phyloP scores from a whole-genome alignment of 2,329 filamentous ascomycete species.

The Pseudopyrenochaeta lycopersici region DNA sequence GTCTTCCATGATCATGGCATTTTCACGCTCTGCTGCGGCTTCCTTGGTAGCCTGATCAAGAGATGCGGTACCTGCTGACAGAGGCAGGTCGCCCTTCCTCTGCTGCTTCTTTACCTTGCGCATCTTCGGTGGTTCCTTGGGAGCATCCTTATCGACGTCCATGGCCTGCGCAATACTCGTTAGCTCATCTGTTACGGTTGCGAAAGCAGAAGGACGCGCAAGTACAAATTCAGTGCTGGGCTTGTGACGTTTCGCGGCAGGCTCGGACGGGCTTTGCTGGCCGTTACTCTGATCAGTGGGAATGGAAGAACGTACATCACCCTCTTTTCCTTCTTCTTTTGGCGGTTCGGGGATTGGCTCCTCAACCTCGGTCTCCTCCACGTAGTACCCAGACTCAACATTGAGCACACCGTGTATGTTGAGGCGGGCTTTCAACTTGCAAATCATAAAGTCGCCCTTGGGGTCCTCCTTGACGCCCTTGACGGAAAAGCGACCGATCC shows the following conservation, averaged over 20 bases:
- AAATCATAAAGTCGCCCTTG: conserved; percentile 99
- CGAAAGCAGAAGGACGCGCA: conserved; percentile 38
- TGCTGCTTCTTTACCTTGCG: conserved; percentile 99
- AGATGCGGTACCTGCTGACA: conserved; percentile 82
- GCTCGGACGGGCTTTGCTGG: conserved; percentile 29
- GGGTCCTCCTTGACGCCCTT: conserved; percentile 95
- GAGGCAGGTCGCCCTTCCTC: conserved; percentile 92
- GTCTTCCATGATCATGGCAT: conserved; percentile 94
- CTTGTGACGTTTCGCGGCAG: conserved; percentile 45
- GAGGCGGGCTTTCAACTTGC: conserved; percentile 97
- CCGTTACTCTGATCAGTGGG: conserved; percentile 31
- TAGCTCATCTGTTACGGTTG: conserved; percentile 33
- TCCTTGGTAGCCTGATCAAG: conserved; percentile 76
- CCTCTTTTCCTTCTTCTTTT: conserved; percentile 67
- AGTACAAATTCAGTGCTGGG: conserved; percentile 30
- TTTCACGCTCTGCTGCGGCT: conserved; percentile 80
- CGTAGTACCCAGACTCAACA: conserved; percentile 95
- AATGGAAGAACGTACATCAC: conserved; percentile 70
- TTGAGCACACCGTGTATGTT: conserved; percentile 97
- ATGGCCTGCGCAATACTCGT: conserved; percentile 45
- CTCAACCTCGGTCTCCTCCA: conserved; percentile 97
- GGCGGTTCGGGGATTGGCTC: conserved; percentile 81
- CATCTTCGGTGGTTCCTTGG: conserved; percentile 72
- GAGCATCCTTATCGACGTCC: conserved; percentile 51
- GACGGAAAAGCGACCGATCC: conserved; percentile 97